Percentiles rank a stretch among this genome's conserved stretches.
Conservation (phyloP, 495 filamentous ascomycete genomes). For the Penicillium argentinense region DNA sequence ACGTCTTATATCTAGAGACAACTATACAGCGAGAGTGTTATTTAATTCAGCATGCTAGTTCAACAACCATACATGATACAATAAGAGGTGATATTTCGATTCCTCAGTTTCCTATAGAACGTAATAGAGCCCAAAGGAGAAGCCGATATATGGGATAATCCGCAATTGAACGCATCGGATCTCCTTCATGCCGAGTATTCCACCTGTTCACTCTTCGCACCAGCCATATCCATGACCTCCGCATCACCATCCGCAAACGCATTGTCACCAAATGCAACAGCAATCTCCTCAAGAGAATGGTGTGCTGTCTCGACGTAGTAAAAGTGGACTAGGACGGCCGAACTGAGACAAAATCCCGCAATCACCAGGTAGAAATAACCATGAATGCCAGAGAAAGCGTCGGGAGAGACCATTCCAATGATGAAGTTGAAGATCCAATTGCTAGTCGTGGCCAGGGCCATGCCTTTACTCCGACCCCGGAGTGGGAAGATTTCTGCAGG, state of each 20-base stretch:
- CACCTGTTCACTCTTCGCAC: slow-evolving; percentile 1
- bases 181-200: slow-evolving; percentile 8
- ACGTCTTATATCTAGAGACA: no score
- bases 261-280: slow-evolving; percentile 26
- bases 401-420: slow-evolving; percentile 69
- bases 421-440: slow-evolving; percentile 84
- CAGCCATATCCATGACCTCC: slow-evolving; percentile 19
- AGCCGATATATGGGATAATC: no score
- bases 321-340: slow-evolving; percentile 59
- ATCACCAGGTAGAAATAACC: slow-evolving; percentile 68
- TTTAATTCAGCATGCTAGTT: no score
- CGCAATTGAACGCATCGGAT: no score
- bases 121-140: no score
- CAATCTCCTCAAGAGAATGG: slow-evolving; percentile 65
- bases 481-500: slow-evolving; percentile 73
- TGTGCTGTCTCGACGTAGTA: slow-evolving; percentile 63
- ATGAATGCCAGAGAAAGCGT: slow-evolving; percentile 60
- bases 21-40: no score
- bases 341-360: slow-evolving; percentile 52
- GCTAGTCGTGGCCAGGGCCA: slow-evolving; percentile 66
- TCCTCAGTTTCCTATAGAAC: no score
- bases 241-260: slow-evolving; percentile 16
- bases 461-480: slow-evolving; percentile 62
- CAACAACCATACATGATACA: no score
- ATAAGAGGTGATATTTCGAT: no score